Evolutionary conservation across 108 stramenopile species (phyloP).

Genomic region (Fragilariopsis cylindrus): DNA sequence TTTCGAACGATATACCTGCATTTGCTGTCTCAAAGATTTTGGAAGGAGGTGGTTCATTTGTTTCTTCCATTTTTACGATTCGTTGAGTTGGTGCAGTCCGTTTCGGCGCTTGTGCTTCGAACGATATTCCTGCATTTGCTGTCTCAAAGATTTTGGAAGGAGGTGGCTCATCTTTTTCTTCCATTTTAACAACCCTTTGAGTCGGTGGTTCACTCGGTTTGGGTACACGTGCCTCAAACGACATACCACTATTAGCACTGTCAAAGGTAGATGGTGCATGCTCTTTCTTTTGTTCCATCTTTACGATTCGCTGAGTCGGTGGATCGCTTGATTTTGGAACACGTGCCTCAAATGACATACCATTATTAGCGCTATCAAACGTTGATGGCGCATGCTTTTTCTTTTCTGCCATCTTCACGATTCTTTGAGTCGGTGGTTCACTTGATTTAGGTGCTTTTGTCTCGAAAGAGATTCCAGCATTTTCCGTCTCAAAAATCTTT

Average conservation of each 20-base stretch:
- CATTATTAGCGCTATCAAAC: not conserved
- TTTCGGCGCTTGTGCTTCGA: not conserved
- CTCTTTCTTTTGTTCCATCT: not conserved
- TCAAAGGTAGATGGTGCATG: not conserved
- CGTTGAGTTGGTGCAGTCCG: not conserved
- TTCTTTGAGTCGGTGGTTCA: not conserved
- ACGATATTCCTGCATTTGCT: not conserved
- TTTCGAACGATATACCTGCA: not conserved
- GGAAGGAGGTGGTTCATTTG: not conserved
- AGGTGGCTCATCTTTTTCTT: not conserved
- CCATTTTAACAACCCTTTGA: too few relatives aligned
- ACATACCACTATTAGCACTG: not conserved
- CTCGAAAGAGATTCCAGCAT: not conserved
- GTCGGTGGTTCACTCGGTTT: not conserved
- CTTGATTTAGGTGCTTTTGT: not conserved
- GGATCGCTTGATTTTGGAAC: not conserved
- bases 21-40: not conserved
- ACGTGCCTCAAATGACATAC: not conserved
- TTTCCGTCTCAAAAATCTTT: not conserved
- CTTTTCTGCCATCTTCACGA: slow-evolving; percentile 3
- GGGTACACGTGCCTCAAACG: not conserved
- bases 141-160: not conserved
- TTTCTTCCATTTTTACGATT: not conserved
- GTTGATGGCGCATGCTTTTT: not conserved
- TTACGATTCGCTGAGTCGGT: not conserved